Base-by-base conservation (phyloP, 1,139 yeast species). In the Scheffersomyces cryptocercus region DNA sequence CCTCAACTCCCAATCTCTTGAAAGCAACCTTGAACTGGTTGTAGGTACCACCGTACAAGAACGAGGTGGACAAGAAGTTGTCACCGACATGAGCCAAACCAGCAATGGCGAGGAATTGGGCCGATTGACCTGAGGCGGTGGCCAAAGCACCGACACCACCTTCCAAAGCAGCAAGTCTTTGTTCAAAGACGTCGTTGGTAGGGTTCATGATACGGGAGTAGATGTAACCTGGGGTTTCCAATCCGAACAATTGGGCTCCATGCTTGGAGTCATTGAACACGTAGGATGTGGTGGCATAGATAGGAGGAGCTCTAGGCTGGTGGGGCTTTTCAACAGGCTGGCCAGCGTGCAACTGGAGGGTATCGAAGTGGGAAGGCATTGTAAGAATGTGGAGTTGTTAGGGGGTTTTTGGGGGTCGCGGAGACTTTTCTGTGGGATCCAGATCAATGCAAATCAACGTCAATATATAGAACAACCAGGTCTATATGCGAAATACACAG, bases 71-170 rank as follows among this genome's bases (percentile, higher is more conserved):
- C 45, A 93, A 79, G 55, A 93, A 79, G 70, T 93, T 93, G 65
- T 89, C 96, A 54, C 98, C 98, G 42, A 81, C 67, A 56, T 86
- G 90, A 35, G 97, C 96, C 56, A 90, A 77, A 46, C 90, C 90
- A 35, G 88, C 76, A 61, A 90, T 75, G 30, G 97, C 96, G 48
- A 88, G 64, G 55, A 89, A 80, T 66, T 90, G 97, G 33, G 98
- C 97, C 43, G 97, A 93, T 70, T 90, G 97, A 49, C 99, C 98
- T 10, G 97, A 90, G 28, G 96, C 68, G 30, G 86, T 85, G n/a
- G 96, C 95, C 48, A 91, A 70, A 3, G 96, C 98, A 50, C 86
- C 96, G 44, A 84, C 83, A 59, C 98, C 99, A 47, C 87, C 86
- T 70, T 93, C 99, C 50, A 93, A 78, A 40, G 96, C 95, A 45